Base-by-base conservation (phyloP, 1,284 basidiomycete species). In the Amylostereum areolatum region DNA sequence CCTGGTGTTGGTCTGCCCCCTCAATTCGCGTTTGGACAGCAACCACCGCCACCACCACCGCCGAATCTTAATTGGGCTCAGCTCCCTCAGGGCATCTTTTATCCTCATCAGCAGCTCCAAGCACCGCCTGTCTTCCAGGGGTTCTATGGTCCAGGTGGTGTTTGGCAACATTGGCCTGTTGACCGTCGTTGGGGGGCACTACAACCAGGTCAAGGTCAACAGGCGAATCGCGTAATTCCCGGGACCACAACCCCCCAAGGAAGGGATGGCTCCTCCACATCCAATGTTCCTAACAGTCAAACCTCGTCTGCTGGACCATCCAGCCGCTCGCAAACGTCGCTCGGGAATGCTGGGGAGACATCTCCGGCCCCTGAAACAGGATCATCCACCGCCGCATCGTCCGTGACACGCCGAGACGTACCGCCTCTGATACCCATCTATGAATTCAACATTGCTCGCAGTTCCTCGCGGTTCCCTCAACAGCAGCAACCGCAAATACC, bases 61-160 rank as follows among this genome's bases (percentile, higher is more conserved):
- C 12, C 24, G 32, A 24, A 4, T 45, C 41, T 34, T 24, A 41
- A 34, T 47, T 18, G 12, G 33, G 25, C 5, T 48, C 39, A 30
- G 53, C 32, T 36, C 27, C 53, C n/a, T n/a, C n/a, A n/a, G n/a
- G n/a, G n/a, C n/a, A n/a, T n/a, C 24, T 5, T 28, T 43, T 5
- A 43, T 43, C 41, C 4, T 24, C 65, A 64, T 28, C 56, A 59
- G 31, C 59, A 62, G 29, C 53, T 68, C n/a, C 64, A 63, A 35
- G 61, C 59, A 9, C 61, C 64, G 1, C 67, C 67, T 3, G 48
- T 62, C 5, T 65, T 66, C 47, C 56, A 65, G 52, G 84, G 84
- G 5, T 86, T 85, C 55, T 67, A 73, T 35, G 81, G 81, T 3
- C 83, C 83, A 12, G 76, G 73, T 35, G 79, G 76, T n/a, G 70